Evolutionary conservation across 345 rosid species (phyloP).

Genomic region (Trapa incisa): DNA sequence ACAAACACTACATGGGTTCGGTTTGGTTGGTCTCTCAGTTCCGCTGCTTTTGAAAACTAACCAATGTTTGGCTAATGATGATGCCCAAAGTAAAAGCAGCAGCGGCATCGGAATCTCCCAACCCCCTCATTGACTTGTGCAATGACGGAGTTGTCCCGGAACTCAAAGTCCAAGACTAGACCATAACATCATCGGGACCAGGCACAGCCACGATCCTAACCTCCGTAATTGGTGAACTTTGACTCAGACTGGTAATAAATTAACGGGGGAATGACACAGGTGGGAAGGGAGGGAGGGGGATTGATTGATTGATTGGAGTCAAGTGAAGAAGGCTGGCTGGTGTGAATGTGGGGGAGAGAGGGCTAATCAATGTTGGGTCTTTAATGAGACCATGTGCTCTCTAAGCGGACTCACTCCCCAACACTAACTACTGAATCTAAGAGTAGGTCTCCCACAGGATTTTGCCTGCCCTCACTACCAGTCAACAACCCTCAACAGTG

Average conservation of each 20-base stretch:
- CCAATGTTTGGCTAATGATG: neutral
- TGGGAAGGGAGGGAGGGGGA: too few relatives aligned
- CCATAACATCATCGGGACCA: constrained; percentile 27
- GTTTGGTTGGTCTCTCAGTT: too few relatives aligned
- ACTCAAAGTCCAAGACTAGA: constrained; percentile 1
- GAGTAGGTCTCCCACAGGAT: neutral
- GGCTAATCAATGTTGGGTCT: constrained; percentile 5
- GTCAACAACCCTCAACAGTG: too few relatives aligned
- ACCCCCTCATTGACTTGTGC: neutral
- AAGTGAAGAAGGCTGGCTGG: neutral
- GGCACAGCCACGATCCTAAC: constrained; percentile 5
- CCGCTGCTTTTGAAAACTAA: too few relatives aligned
- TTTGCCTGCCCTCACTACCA: neutral
- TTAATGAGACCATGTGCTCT: constrained; percentile 3
- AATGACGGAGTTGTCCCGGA: neutral
- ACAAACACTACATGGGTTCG: too few relatives aligned
- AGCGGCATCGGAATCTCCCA: neutral
- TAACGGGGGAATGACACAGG: neutral
- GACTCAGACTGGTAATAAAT: constrained; percentile 18
- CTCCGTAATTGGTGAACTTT: constrained; percentile 42
- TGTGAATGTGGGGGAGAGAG: neutral
- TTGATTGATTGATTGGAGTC: too few relatives aligned
- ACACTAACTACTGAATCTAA: neutral
- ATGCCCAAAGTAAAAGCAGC: neutral
- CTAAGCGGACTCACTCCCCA: neutral